phyloP scores from a whole-genome alignment of 2,329 filamentous ascomycete genomes.

The Aspergillus flavus region DNA sequence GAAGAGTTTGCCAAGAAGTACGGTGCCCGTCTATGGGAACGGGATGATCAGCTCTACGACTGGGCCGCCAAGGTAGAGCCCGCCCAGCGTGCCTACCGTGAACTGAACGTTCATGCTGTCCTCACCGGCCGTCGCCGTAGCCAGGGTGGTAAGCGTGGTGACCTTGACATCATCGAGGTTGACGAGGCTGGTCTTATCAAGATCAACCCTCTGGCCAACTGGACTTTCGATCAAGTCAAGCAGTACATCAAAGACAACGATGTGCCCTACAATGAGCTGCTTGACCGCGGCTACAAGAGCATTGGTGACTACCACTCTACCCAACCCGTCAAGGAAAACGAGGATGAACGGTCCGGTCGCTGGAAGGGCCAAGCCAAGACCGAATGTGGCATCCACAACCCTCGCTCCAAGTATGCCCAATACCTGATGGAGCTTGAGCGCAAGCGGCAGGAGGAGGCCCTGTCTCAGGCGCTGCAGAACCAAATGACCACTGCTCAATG shows the following conservation, averaged over 20 bases:
- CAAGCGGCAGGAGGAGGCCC: slow-evolving; percentile 63
- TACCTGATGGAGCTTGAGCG: slow-evolving; percentile 74
- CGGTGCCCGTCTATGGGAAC: slow-evolving; percentile 82
- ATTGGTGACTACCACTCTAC: slow-evolving; percentile 99
- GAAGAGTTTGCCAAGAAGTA: slow-evolving; percentile 81
- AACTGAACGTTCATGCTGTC: slow-evolving; percentile 85
- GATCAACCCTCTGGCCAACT: slow-evolving; percentile 95
- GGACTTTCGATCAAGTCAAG: slow-evolving; percentile 88
- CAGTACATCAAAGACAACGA: slow-evolving; percentile 82
- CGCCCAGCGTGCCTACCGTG: slow-evolving; percentile 83
- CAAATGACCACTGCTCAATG: slow-evolving; percentile 34
- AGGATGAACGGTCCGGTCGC: slow-evolving; percentile 92
- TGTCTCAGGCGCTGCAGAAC: slow-evolving; percentile 48
- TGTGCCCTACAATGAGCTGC: slow-evolving; percentile 89
- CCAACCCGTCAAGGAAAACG: slow-evolving; percentile 81
- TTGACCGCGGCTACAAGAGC: slow-evolving; percentile 96
- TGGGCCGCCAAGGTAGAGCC: slow-evolving; percentile 98
- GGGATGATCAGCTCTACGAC: slow-evolving; percentile 87
- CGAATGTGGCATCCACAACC: slow-evolving; percentile 99
- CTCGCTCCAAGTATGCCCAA: slow-evolving; percentile 87
- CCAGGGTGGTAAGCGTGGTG: slow-evolving; percentile 89
- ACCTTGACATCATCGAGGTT: slow-evolving; percentile 87
- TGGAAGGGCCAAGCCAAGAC: slow-evolving; percentile 98
- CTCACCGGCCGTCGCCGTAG: slow-evolving; percentile 89
- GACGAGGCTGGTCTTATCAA: slow-evolving; percentile 92